phyloP scores from a whole-genome alignment of 345 rosid species.

The Salix dunnii region DNA sequence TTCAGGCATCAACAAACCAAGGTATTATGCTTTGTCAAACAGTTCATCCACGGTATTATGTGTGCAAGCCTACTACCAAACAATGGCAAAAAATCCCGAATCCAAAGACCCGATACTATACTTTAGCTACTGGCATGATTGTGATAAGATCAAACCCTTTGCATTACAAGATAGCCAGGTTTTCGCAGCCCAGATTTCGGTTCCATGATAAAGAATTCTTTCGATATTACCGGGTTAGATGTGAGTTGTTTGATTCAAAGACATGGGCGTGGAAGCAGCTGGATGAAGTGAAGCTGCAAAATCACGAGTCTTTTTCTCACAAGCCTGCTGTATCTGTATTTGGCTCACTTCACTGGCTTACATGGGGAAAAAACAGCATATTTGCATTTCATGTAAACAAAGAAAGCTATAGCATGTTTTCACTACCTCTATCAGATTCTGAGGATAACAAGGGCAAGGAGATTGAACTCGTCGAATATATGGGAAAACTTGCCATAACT shows the following conservation, averaged over 20 bases:
- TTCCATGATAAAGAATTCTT: too few relatives aligned
- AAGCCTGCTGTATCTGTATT: background rate
- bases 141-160: constrained; percentile 17
- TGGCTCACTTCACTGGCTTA: constrained; percentile 13
- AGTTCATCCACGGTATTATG: too few relatives aligned
- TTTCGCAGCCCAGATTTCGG: background rate
- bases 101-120: too few relatives aligned
- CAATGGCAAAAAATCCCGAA: too few relatives aligned
- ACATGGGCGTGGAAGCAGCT: constrained; percentile 10
- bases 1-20: too few relatives aligned
- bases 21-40: too few relatives aligned
- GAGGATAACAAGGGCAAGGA: too few relatives aligned
- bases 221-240: background rate
- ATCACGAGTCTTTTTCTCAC: background rate
- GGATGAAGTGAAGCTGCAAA: background rate
- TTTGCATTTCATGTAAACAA: background rate
- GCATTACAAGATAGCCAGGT: constrained; percentile 15
- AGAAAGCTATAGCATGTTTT: background rate
- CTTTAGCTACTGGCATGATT: constrained; percentile 5
- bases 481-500: background rate
- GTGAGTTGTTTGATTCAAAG: constrained; percentile 18
- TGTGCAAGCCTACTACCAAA: too few relatives aligned
- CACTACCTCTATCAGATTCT: background rate
- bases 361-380: background rate
- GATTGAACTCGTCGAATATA: background rate